Conservation (phyloP, 2,329 filamentous ascomycete genomes). For the Aspergillus arachidicola region DNA sequence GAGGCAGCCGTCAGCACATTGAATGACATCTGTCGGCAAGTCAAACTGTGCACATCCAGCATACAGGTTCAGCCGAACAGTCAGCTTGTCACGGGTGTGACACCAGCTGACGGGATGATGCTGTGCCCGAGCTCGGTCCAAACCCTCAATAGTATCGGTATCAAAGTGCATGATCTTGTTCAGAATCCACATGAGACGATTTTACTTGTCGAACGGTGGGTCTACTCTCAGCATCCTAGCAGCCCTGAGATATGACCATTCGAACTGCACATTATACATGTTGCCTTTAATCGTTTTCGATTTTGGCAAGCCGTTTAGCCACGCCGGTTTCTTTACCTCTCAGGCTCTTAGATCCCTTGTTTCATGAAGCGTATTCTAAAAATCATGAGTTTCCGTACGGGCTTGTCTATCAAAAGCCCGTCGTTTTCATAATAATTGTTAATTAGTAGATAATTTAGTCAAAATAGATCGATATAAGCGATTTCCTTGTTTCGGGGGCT, state of each 20-base stretch:
- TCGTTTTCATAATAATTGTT: no score
- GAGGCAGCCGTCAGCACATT: background rate
- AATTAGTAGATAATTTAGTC: no score
- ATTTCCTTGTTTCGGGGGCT: background rate
- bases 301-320: background rate
- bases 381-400: no score
- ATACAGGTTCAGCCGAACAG: background rate
- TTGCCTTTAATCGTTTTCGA: no score
- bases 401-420: no score
- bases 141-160: background rate
- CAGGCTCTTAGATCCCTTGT: no score
- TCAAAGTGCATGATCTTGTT: background rate
- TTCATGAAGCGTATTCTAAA: no score
- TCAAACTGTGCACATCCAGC: background rate
- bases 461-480: no score
- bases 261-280: no score
- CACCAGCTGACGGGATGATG: background rate
- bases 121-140: background rate
- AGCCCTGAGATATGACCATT: background rate
- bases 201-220: background rate
- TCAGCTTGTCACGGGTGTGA: background rate
- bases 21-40: background rate
- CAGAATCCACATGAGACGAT: background rate
- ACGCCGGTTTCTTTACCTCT: no score
- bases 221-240: background rate